These are phyloP conservation scores for Tuber brumale DNA, from an alignment of 495 filamentous ascomycete species.

Conservation along the genomic window DNA sequence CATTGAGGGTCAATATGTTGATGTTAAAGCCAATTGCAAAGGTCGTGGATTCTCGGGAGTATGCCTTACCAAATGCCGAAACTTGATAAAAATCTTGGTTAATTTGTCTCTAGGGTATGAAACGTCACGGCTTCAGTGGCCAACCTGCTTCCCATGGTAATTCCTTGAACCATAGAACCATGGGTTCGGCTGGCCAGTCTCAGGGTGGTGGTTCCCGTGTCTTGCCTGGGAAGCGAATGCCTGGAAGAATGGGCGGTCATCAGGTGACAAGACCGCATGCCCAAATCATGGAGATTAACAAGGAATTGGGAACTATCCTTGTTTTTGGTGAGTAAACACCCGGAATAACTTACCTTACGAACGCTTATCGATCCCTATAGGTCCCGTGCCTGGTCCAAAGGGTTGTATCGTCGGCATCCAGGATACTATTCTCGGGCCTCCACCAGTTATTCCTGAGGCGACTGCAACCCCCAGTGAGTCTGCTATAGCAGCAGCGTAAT, in stretches of 20 bases:
- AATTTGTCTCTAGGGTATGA: slow-evolving; percentile 61
- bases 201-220: slow-evolving; percentile 91
- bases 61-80: slow-evolving; percentile 25
- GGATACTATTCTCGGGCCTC: slow-evolving; percentile 82
- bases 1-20: slow-evolving; percentile 79
- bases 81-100: slow-evolving; percentile 10
- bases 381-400: slow-evolving; percentile 76
- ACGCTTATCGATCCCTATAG: slow-evolving; percentile 43
- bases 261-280: slow-evolving; percentile 83
- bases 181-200: slow-evolving; percentile 77
- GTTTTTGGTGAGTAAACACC: slow-evolving; percentile 59
- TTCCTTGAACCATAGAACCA: slow-evolving; percentile 79
- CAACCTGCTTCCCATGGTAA: slow-evolving; percentile 92
- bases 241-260: slow-evolving; percentile 85
- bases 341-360: neutral
- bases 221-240: slow-evolving; percentile 93
- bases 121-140: slow-evolving; percentile 77
- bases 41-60: slow-evolving; percentile 86
- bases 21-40: slow-evolving; percentile 67
- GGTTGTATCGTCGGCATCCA: slow-evolving; percentile 75
- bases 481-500: neutral
- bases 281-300: slow-evolving; percentile 78
- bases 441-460: slow-evolving; percentile 7
- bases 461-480: neutral
- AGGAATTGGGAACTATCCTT: slow-evolving; percentile 75